phyloP scores from a whole-genome alignment of 495 filamentous ascomycete genomes.

The Letharia lupina region DNA sequence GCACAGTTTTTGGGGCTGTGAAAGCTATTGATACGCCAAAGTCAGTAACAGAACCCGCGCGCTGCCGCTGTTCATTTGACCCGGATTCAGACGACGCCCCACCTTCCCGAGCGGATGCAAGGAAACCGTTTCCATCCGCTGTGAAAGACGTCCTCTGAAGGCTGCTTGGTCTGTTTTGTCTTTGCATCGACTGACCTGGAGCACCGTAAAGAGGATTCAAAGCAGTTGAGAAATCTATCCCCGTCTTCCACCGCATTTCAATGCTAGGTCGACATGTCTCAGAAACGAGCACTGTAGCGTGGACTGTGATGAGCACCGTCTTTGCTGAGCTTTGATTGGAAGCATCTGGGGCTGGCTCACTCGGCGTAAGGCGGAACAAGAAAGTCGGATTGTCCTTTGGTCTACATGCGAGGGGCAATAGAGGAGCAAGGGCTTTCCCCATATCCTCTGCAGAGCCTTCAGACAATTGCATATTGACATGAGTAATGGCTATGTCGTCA shows the following conservation, averaged over 20 bases:
- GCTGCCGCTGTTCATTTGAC: constrained; percentile 43
- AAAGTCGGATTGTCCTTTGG: constrained; percentile 81
- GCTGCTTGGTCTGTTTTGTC: constrained; percentile 47
- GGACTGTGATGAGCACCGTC: constrained; percentile 55
- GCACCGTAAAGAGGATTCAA: constrained; percentile 55
- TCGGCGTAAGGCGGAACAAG: constrained; percentile 67
- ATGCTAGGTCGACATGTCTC: constrained; percentile 63
- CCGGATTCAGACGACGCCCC: constrained; percentile 33
- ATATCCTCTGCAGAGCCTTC: constrained; percentile 62
- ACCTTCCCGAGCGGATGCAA: constrained; percentile 25
- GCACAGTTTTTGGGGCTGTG: constrained; percentile 51
- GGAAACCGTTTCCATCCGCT: constrained; percentile 13
- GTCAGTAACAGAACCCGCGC: constrained; percentile 43
- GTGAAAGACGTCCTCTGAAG: constrained; percentile 32
- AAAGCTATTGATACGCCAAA: constrained; percentile 72
- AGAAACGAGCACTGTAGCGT: constrained; percentile 55
- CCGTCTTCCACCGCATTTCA: constrained; percentile 70
- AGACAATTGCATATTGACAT: constrained; percentile 54
- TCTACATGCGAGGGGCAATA: constrained; percentile 58
- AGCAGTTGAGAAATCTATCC: constrained; percentile 72
- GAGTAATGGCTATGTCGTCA: constrained; percentile 60
- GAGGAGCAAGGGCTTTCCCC: constrained; percentile 48
- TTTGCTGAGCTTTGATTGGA: constrained; percentile 40
- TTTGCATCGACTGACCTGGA: constrained; percentile 46
- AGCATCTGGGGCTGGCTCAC: constrained; percentile 35